A percentile compares a stretch with the other conserved stretches of the same genome.
Evolutionary conservation across 176 grass and related monocot genomes (phyloP).

Genomic region (Lolium rigidum): DNA sequence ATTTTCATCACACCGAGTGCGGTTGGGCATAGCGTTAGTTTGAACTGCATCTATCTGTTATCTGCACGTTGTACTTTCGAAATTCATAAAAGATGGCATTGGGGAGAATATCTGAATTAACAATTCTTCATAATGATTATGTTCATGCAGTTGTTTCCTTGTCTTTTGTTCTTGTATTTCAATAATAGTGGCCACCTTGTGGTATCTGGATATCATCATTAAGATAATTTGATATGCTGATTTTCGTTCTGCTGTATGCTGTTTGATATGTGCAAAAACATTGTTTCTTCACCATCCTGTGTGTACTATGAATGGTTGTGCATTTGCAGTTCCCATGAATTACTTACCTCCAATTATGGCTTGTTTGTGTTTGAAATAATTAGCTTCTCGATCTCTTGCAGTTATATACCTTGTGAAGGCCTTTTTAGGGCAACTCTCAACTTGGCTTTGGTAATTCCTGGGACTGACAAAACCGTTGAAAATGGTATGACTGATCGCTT

Average conservation of each 20-base stretch:
- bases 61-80: neutral
- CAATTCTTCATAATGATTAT: neutral
- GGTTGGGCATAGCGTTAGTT: neutral
- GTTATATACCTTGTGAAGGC: neutral
- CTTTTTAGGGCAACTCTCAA: neutral
- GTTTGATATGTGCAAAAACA: constrained; percentile 14
- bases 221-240: neutral
- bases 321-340: neutral
- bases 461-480: constrained; percentile 33
- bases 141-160: neutral
- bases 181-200: neutral
- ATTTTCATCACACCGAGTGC: constrained; percentile 9
- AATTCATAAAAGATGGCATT: neutral
- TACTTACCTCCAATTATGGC: constrained; percentile 14
- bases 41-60: neutral
- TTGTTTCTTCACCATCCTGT: constrained; percentile 1
- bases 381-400: constrained; percentile 39
- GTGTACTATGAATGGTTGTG: neutral
- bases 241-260: constrained; percentile 20
- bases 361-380: constrained; percentile 30
- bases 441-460: constrained; percentile 34
- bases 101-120: constrained; percentile 17
- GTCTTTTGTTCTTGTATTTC: neutral
- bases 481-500: constrained; percentile 49
- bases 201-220: neutral